Conservation (phyloP, 1,284 basidiomycete genomes). For the Ustilago nuda region DNA sequence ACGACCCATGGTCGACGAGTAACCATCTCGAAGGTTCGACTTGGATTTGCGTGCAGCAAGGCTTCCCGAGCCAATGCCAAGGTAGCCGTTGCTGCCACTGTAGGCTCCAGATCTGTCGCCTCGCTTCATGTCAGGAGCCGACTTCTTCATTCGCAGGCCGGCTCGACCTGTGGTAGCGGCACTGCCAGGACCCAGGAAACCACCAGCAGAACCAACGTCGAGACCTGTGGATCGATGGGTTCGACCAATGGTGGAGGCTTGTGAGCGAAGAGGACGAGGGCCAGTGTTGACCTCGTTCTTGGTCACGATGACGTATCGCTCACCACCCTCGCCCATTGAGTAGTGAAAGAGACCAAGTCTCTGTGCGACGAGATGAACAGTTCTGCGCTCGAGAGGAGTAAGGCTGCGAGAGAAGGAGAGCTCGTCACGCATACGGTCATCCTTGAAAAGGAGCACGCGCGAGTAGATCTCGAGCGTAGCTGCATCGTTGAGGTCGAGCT, state of each 20-base stretch:
- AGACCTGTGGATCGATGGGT: constrained; percentile 35
- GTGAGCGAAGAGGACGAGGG: constrained; percentile 50
- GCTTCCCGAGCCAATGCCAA: constrained; percentile 20
- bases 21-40: constrained; percentile 58
- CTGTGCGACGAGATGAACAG: constrained; percentile 95
- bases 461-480: constrained; percentile 97
- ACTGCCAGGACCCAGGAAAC: constrained; percentile 49
- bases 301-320: constrained; percentile 86
- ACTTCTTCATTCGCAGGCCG: constrained; percentile 63
- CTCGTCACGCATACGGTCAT: constrained; percentile 97
- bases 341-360: constrained; percentile 95
- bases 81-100: constrained; percentile 15
- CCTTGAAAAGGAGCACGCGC: constrained; percentile 94
- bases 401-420: constrained; percentile 91
- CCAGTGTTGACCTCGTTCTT: constrained; percentile 57
- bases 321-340: constrained; percentile 90
- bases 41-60: constrained; percentile 52
- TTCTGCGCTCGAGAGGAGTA: constrained; percentile 84
- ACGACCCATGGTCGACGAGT: constrained; percentile 52
- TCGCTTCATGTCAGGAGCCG: constrained; percentile 67
- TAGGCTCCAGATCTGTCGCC: constrained; percentile 24
- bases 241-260: constrained; percentile 61
- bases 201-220: constrained; percentile 24
- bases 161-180: constrained; percentile 56
- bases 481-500: constrained; percentile 93